These are phyloP conservation scores for Candida smagusa DNA, from an alignment of 1,139 yeast genomes.

Conservation along the genomic window DNA sequence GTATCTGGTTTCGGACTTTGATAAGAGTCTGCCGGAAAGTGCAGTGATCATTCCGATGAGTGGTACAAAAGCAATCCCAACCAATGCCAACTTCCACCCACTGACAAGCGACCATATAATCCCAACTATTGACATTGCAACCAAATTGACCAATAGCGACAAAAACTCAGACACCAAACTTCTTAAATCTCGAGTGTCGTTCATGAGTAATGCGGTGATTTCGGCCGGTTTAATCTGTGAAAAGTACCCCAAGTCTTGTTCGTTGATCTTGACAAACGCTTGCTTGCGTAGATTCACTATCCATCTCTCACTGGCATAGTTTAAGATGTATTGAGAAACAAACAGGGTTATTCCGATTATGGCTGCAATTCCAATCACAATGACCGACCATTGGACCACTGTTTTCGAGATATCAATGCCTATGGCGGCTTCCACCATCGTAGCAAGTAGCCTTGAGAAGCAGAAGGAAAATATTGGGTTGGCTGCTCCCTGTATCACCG, in stretches of 20 bases:
- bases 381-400: conserved; percentile 62
- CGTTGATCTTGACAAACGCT: conserved; percentile 47
- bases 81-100: conserved; percentile 89
- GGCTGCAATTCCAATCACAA: conserved; percentile 58
- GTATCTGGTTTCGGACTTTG: conserved; percentile 55
- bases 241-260: conserved; percentile 59
- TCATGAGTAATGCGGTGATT: conserved; percentile 65
- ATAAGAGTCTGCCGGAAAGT: conserved; percentile 50
- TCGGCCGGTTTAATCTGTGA: conserved; percentile 48
- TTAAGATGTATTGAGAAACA: conserved; percentile 47
- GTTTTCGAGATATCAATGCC: conserved; percentile 20
- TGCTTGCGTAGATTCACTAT: conserved; percentile 50
- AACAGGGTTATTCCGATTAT: conserved; percentile 60
- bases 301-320: conserved; percentile 68
- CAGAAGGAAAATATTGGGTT: conserved; percentile 79
- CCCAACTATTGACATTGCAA: conserved; percentile 57
- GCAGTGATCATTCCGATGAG: conserved; percentile 49
- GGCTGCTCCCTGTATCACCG: conserved; percentile 57
- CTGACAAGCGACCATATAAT: conserved; percentile 68
- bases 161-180: conserved; percentile 59
- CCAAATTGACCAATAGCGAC: conserved; percentile 49
- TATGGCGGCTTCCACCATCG: conserved; percentile 46
- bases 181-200: conserved; percentile 78
- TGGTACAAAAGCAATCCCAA: conserved; percentile 75
- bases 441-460: conserved; percentile 64